Base-by-base conservation (phyloP, 306 rosid genomes). In the Sicyos edulis region DNA sequence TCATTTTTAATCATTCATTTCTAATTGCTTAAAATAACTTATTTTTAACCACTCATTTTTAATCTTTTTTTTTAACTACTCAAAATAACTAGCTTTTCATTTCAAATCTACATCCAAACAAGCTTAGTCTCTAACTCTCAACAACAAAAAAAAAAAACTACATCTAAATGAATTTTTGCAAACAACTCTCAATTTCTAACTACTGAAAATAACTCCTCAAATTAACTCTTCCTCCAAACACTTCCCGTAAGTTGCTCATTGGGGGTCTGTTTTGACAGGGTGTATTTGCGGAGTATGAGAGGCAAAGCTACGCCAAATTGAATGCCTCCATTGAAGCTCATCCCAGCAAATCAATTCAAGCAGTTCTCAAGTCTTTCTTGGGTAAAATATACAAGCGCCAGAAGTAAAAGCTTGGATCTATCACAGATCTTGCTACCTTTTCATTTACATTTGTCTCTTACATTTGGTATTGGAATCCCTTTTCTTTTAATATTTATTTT, bases 381-480 rank as follows among this genome's bases (percentile, higher is more conserved):
- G 92, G 79, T 49, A 91, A 95, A 78, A 91, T 95, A 54, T 95
- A 91, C 90, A 87, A 85, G 91, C 85, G 99, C 84, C 86, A 83
- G 80, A 95, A 91, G 78, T 93, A 21, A 26, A 26, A 69, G 17
- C 73, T 13, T 47, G 15, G 40, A 34, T 34, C 40, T 34, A 34
- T 34, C 4, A 4, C 68, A 16, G 21, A 61, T 61, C 67, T 60
- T 60, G 21, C 68, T 62, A 62, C 22, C 8, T 62, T 34, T 37
- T 62, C 2, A 17, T 63, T 63, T 32, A 32, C 12, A 14, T 16
- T 63, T 19, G 51, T 63, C 51, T 63, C 50, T 10, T 8, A 6
- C 17, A 10, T 40, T 63, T 42, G 71, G 54, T 19, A 44, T 65
- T 63, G 15, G 26, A 37, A 37, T 37, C 24, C 16, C 37, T 8